phyloP scores from a whole-genome alignment of 139 green algal species.

The Coelastrella sp. region DNA sequence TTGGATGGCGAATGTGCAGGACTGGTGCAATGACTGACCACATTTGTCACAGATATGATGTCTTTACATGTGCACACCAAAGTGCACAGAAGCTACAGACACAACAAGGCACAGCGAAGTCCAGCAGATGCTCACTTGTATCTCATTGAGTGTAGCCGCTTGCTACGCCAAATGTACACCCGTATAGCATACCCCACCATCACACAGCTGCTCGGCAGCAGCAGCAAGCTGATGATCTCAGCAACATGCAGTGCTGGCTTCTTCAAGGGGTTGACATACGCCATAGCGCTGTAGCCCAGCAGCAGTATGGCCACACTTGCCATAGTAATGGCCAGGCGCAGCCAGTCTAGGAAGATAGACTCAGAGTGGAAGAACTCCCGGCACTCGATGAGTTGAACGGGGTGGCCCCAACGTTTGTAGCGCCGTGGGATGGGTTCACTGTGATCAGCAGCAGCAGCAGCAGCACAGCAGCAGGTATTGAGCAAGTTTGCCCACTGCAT shows the following conservation, averaged over 20 bases:
- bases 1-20: too few relatives aligned
- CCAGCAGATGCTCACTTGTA: conserved; percentile 1
- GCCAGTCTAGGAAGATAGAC: conserved; percentile 38
- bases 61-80: too few relatives aligned
- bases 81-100: too few relatives aligned
- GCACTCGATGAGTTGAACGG: conserved; percentile 47
- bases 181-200: conserved; percentile 40
- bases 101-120: too few relatives aligned
- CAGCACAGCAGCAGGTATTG: background rate
- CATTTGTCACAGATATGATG: too few relatives aligned
- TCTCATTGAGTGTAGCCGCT: conserved; percentile 42
- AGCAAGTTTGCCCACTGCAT: too few relatives aligned
- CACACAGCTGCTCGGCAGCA: conserved; percentile 43
- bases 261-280: conserved; percentile 22
- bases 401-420: background rate
- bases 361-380: conserved; percentile 41
- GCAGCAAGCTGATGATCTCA: conserved; percentile 24
- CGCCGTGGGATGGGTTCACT: background rate
- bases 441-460: background rate
- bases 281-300: conserved; percentile 29
- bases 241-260: conserved; percentile 28
- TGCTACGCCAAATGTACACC: conserved; percentile 30
- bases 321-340: conserved; percentile 26
- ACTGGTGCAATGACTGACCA: too few relatives aligned
- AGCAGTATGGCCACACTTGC: conserved; percentile 41